Evolutionary conservation across 352 stramenopile species (phyloP).

Genomic region (Phytophthora sansomeana): DNA sequence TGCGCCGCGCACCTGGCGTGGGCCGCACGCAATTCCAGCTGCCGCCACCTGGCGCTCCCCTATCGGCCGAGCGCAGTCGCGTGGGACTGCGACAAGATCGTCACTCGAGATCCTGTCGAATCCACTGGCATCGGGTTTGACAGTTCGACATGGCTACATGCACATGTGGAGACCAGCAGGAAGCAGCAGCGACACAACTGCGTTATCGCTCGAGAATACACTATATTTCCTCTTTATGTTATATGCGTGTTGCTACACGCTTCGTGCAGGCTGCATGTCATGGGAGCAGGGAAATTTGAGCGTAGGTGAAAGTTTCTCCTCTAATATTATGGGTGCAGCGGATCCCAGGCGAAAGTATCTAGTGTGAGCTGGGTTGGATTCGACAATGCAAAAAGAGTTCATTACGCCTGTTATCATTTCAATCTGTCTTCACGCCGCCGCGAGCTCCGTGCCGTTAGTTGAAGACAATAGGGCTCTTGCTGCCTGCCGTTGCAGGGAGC

Average conservation of each 20-base stretch:
- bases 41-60: constrained; percentile 16
- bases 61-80: constrained; percentile 16
- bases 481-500: constrained; percentile 26
- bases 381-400: background rate
- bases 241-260: too few species aligned
- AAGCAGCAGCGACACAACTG: too few species aligned
- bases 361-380: background rate
- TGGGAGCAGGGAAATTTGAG: background rate
- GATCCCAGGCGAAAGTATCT: background rate
- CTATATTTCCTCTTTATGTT: too few species aligned
- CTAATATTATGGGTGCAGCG: background rate
- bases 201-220: too few species aligned
- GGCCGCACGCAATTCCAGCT: constrained; percentile 12
- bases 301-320: background rate
- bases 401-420: background rate
- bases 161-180: too few species aligned
- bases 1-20: constrained; percentile 22
- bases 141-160: constrained; percentile 24
- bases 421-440: background rate
- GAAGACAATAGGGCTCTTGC: constrained; percentile 12
- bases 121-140: constrained; percentile 19
- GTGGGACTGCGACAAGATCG: constrained; percentile 17
- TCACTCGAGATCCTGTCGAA: constrained; percentile 2
- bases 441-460: constrained; percentile 16
- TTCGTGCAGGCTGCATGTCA: background rate